A percentile compares a stretch with the other conserved stretches of the same genome.
These are phyloP conservation scores for Linum tenue DNA, from an alignment of 345 rosid species.

Conservation along the genomic window DNA sequence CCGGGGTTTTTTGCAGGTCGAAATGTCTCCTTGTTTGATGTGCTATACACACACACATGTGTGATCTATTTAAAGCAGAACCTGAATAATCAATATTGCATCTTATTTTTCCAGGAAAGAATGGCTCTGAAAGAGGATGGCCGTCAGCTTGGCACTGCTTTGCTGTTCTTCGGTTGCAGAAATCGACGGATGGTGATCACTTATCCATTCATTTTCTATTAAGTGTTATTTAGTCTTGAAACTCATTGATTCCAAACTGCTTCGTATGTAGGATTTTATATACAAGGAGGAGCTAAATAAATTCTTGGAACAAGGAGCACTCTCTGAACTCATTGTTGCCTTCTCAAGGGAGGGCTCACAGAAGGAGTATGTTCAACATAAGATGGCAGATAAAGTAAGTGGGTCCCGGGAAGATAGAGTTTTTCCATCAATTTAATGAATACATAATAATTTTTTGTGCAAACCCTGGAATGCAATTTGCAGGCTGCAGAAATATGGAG, in stretches of 20 bases:
- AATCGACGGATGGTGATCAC: conserved; percentile 23
- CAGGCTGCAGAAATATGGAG: conserved; percentile 25
- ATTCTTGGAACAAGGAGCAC: conserved; percentile 21
- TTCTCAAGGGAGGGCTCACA: conserved; percentile 28
- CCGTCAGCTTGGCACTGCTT: conserved; percentile 18
- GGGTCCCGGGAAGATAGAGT: not conserved
- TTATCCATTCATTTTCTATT: not conserved
- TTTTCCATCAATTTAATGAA: not conserved
- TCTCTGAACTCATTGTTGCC: conserved; percentile 22
- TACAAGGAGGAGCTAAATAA: conserved; percentile 25
- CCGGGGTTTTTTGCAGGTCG: conserved; percentile 26
- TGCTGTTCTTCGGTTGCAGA: conserved; percentile 27
- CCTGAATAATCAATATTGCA: not conserved
- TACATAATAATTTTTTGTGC: not conserved
- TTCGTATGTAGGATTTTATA: conserved; percentile 19
- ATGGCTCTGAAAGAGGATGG: conserved; percentile 22
- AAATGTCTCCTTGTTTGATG: not conserved
- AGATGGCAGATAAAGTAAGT: conserved; percentile 21
- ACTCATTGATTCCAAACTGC: not conserved
- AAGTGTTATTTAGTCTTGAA: too few relatives aligned
- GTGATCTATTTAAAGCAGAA: too few relatives aligned
- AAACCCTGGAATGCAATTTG: not conserved
- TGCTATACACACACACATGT: not conserved
- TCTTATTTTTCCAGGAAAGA: conserved; percentile 18
- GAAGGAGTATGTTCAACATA: conserved; percentile 27